Evolutionary conservation across 371 early-diverging fungal species (phyloP).

Genomic region (Zychaea mexicana): DNA sequence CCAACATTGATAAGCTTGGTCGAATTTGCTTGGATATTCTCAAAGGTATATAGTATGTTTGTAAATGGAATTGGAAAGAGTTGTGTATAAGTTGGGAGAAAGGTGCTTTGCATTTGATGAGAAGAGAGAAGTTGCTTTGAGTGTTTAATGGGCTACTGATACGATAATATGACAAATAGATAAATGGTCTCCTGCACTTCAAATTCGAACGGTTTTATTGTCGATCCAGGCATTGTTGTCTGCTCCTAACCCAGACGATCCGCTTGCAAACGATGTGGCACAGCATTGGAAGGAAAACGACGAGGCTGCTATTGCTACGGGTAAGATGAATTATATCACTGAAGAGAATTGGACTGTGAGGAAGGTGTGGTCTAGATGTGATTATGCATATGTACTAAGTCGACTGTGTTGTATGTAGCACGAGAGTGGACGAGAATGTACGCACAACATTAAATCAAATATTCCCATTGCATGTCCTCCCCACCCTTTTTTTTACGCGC

Average conservation of each 20-base stretch:
- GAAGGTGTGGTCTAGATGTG: not conserved
- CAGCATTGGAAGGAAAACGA: slow-evolving; percentile 98
- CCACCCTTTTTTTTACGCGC: too few species aligned
- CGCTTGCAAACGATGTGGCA: slow-evolving; percentile 98
- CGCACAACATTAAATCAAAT: slow-evolving; percentile 13
- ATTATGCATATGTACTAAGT: not conserved
- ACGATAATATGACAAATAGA: slow-evolving; percentile 53
- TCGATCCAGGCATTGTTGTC: slow-evolving; percentile 99
- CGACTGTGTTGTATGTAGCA: slow-evolving; percentile 6
- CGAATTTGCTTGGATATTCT: slow-evolving; percentile 99
- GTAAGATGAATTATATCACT: slow-evolving; percentile 48
- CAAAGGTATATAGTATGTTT: too few species aligned
- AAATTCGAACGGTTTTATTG: slow-evolving; percentile 96
- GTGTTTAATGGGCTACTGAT: not conserved
- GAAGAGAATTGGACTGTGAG: not conserved
- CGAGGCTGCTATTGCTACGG: slow-evolving; percentile 89
- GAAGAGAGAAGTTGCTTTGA: not conserved
- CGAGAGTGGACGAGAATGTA: slow-evolving; percentile 28
- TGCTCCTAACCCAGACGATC: slow-evolving; percentile 98
- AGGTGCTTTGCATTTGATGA: not conserved
- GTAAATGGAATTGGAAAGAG: too few species aligned
- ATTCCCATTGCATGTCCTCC: not conserved
- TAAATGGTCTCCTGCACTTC: slow-evolving; percentile 99
- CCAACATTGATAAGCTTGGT: slow-evolving; percentile 98
- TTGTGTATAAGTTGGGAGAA: too few species aligned